Conservation (phyloP, 116 monocot genomes). For the Trichopus zeylanicus region DNA sequence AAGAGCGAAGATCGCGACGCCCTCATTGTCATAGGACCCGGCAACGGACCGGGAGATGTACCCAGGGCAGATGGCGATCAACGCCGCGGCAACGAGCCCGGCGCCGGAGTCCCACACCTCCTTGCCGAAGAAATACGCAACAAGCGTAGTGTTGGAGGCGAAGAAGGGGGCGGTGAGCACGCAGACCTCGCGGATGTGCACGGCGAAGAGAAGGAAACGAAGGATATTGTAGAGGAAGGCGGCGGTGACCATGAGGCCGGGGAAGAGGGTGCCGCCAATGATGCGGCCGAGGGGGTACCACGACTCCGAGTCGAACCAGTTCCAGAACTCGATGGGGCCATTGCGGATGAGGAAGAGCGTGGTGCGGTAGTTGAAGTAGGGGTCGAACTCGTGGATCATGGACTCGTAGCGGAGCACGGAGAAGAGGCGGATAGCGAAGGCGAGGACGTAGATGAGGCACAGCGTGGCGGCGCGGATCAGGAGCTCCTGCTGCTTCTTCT, state of each 20-base stretch:
- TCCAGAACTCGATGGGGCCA: slow-evolving; percentile 93
- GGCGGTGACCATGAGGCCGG: slow-evolving; percentile 99
- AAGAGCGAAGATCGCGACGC: slow-evolving; percentile 92
- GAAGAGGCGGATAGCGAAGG: slow-evolving; percentile 89
- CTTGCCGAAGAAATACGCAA: slow-evolving; percentile 90
- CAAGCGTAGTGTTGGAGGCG: slow-evolving; percentile 81
- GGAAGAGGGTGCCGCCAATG: slow-evolving; percentile 87
- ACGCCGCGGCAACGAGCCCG: slow-evolving; percentile 74
- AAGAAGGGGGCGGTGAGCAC: slow-evolving; percentile 96
- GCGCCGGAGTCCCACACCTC: slow-evolving; percentile 92
- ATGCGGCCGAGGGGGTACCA: slow-evolving; percentile 99
- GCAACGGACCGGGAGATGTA: slow-evolving; percentile 96
- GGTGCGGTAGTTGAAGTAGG: slow-evolving; percentile 98
- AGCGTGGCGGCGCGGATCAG: slow-evolving; percentile 76
- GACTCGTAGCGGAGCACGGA: slow-evolving; percentile 93
- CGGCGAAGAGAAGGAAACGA: slow-evolving; percentile 53
- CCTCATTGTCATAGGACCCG: slow-evolving; percentile 95
- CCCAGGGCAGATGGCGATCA: slow-evolving; percentile 91
- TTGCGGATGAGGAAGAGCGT: slow-evolving; percentile 79
- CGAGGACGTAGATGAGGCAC: slow-evolving; percentile 83
- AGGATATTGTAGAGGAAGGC: slow-evolving; percentile 52
- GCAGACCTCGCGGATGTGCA: slow-evolving; percentile 94
- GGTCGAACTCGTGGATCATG: slow-evolving; percentile 99
- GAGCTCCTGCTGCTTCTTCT: slow-evolving; percentile 94
- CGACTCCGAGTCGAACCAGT: slow-evolving; percentile 94